Evolutionary conservation across 148 eudicot genomes (phyloP), one percentile per base, ranked within the genome.

Genomic region (Silene uniflora): DNA sequence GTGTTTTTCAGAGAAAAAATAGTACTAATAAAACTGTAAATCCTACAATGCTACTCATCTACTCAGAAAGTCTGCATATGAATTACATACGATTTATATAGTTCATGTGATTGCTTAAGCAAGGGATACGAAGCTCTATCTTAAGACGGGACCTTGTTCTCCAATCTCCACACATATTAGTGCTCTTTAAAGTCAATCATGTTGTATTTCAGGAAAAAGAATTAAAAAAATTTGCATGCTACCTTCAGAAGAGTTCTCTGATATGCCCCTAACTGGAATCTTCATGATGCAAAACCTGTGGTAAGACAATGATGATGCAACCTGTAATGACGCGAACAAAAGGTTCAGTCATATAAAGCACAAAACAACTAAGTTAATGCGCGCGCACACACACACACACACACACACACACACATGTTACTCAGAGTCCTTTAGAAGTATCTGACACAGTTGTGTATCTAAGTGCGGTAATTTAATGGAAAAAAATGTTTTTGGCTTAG

Each of bases 221-320:
- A 32, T 2, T 32, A 2, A 23, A 62, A 22, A 39, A 63, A 67
- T 55, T 66, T 0, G 64, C 27, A 74, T 14, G 39, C 73, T 84
- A 94, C 98, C 98, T 89, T 78, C 81, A 19, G 88, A 78, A 64
- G 85, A 79, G 56, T 84, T 85, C 79, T 85, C 79, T 39, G 84
- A 60, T 58, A 35, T 67, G 58, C 67, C 83, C 79, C 72, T 81
- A 70, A 94, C 96, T 52, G 98, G 97, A 79, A 94, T 89, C 78
- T 91, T 89, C 87, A 94, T 79, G 62, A 90, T 81, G 75, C 82
- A 80, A 73, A 87, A 89, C 72, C 89, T 85, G 71, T 73, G 88
- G 67, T 88, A 82, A 21, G 90, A 87, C 82, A 94, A 78, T 80
- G 86, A 81, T 46, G 88, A 84, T 55, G 56, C 74, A 54, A 88